Base-by-base conservation (phyloP, 2,329 filamentous ascomycete species). In the Fusarium sp. region DNA sequence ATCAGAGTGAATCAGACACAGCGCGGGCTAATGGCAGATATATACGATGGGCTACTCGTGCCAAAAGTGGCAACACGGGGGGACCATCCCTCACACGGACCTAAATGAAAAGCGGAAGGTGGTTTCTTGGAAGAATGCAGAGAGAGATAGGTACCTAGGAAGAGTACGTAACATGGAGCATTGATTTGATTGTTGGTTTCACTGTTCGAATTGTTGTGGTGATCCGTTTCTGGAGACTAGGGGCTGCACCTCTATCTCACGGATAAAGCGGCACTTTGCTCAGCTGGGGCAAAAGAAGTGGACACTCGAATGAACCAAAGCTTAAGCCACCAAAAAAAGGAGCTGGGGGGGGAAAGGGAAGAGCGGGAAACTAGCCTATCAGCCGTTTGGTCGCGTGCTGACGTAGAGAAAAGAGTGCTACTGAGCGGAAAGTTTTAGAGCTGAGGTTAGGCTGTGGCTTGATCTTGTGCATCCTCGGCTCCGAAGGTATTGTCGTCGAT, bases 41-140 rank as follows among this genome's bases (percentile, higher is more conserved):
- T 73, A 73, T 58, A 50, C 33, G 25, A 13, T 12, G 21, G 16
- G 28, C 25, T 32, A 42, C 23, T 25, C 28, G 32, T 6, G 19
- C 19, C 12, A n/a, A 13, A 58, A 53, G 40, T 59, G 65, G 70
- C 60, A 62, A 72, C 33, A 13, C 33, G 23, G 23, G 23, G 23
- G 35, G 19, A n/a, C 2, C 50, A 6, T 25, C 35, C 42, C 25
- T 49, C 18, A 38, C 21, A 60, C 43, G 43, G 37, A 23, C 47
- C 71, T 74, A 73, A 61, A 37, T 65, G 32, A 38, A 74, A 73
- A 56, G 38, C 49, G 71, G 71, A 73, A 73, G 71, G 71, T 73
- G 59, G 49, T 40, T 54, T 33, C 42, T 33, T 21, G 23, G 49
- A 57, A 58, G 59, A 64, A 60, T 57, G 47, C 50, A 54, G 16